Evolutionary conservation across 2,329 filamentous ascomycete species (phyloP).

Genomic region (Chrysoporthe austroafricana): DNA sequence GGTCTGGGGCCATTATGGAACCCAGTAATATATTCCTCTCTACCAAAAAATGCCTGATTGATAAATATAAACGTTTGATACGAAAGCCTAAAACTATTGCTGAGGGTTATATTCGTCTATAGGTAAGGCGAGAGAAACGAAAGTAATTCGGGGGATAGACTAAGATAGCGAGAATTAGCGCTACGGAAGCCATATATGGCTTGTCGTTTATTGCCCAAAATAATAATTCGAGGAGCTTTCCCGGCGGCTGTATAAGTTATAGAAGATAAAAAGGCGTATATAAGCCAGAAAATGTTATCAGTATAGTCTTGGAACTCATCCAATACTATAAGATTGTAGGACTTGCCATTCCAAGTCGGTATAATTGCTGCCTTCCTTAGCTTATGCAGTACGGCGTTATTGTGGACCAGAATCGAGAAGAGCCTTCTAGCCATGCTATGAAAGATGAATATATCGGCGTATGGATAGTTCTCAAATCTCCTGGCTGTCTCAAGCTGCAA

Average conservation of each 20-base stretch:
- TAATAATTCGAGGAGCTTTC: constrained; percentile 32
- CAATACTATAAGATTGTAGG: constrained; percentile 38
- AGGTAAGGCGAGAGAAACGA: constrained; percentile 31
- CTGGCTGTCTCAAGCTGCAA: constrained; percentile 34
- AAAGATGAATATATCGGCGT: constrained; percentile 35
- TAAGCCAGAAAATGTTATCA: constrained; percentile 35
- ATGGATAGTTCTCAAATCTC: constrained; percentile 31
- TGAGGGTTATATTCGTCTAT: constrained; percentile 30
- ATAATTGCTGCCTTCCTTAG: constrained; percentile 23
- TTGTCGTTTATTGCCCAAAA: constrained; percentile 39
- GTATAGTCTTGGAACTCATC: constrained; percentile 41
- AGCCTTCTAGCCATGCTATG: constrained; percentile 34
- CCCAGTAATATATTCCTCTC: constrained; percentile 36
- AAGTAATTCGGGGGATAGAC: constrained; percentile 32
- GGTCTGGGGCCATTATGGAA: constrained; percentile 37
- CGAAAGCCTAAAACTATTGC: constrained; percentile 37
- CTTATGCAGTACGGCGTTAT: constrained; percentile 30
- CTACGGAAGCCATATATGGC: constrained; percentile 37
- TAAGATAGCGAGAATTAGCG: constrained; percentile 37
- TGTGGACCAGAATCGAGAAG: constrained; percentile 28
- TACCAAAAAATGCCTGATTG: constrained; percentile 35
- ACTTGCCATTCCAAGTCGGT: constrained; percentile 32
- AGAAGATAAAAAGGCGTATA: constrained; percentile 33
- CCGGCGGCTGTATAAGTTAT: constrained; percentile 30
- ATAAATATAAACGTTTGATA: constrained; percentile 34